Base-by-base conservation (phyloP, 371 early-diverging fungal species). In the Haplosporangium sp. region DNA sequence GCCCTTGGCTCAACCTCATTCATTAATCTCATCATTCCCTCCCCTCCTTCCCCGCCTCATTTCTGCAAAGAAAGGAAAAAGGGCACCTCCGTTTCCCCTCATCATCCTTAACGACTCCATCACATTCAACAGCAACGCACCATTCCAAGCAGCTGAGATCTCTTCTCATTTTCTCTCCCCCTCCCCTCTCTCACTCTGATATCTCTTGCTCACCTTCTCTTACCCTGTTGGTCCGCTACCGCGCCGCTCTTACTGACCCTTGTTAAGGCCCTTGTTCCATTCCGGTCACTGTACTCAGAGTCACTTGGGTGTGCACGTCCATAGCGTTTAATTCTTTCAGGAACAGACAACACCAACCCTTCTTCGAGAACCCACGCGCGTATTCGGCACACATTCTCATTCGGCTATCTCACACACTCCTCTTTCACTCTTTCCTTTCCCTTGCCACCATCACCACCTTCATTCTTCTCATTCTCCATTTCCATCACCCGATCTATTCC, bases 401-500 rank as follows among this genome's bases (percentile, higher is more conserved):
- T n/a, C n/a, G n/a, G n/a, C n/a, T 59, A 5, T 59, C 59, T 59
- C 59, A 20, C 55, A 45, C 47, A 20, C 43, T 43, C 60, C n/a
- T 6, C 47, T 20, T 48, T 40, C 42, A 40, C 37, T 43, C 42
- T 58, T n/a, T 29, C 45, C 40, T 38, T 55, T 52, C 16, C 46
- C 10, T 20, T 21, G 37, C 13, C 37, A 16, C 37, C 45, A 23
- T 41, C 52, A 29, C 47, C 48, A 11, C 47, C 47, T 12, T n/a
- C 52, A n/a, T 3, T 16, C 13, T 18, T 36, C 21, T 61, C 68
- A 23, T 41, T 48, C 59, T n/a, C n/a, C n/a, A 6, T 6, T 13
- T 56, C 14, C 42, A 41, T 41, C n/a, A n/a, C n/a, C n/a, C n/a
- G n/a, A n/a, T 56, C 56, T 20, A 20, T n/a, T 10, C 36, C 36